Evolutionary conservation across 108 stramenopile species (phyloP).

Genomic region (Aurantiochytrium sp.): DNA sequence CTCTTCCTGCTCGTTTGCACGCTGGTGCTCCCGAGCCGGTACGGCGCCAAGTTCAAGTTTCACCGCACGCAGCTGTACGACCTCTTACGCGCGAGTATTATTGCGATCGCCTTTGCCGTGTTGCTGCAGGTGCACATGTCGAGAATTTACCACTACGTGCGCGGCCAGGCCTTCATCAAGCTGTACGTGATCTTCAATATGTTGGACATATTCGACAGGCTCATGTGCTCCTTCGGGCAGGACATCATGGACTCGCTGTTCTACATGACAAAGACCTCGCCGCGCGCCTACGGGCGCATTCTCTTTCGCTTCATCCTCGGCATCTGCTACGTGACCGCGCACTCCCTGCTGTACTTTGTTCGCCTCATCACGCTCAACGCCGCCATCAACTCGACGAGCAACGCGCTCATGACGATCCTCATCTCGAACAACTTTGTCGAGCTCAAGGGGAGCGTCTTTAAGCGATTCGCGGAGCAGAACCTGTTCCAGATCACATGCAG

Average conservation of each 20-base stretch:
- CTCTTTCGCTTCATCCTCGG: slow-evolving; percentile 58
- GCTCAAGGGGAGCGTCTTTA: slow-evolving; percentile 94
- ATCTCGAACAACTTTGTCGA: slow-evolving; percentile 97
- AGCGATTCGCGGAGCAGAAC: slow-evolving; percentile 92
- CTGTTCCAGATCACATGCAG: slow-evolving; percentile 88
- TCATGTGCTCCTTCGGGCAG: slow-evolving; percentile 87
- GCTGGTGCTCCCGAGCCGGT: slow-evolving; percentile 26
- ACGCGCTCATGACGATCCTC: slow-evolving; percentile 75
- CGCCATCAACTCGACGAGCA: slow-evolving; percentile 53
- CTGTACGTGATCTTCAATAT: slow-evolving; percentile 93
- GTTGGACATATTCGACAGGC: slow-evolving; percentile 89
- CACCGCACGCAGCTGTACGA: slow-evolving; percentile 73
- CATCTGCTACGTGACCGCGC: slow-evolving; percentile 82
- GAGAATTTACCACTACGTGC: slow-evolving; percentile 92
- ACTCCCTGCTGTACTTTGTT: slow-evolving; percentile 72
- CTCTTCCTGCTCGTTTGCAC: slow-evolving; percentile 29
- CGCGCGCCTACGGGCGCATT: slow-evolving; percentile 67
- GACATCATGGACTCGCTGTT: slow-evolving; percentile 90
- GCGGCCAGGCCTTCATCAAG: slow-evolving; percentile 93
- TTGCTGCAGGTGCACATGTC: slow-evolving; percentile 78
- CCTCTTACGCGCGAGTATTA: slow-evolving; percentile 69
- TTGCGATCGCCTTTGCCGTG: slow-evolving; percentile 61
- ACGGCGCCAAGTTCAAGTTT: slow-evolving; percentile 29
- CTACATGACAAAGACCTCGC: slow-evolving; percentile 69
- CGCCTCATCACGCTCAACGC: slow-evolving; percentile 53